phyloP scores from a whole-genome alignment of 2,329 filamentous ascomycete genomes.

The Fusarium sp. region DNA sequence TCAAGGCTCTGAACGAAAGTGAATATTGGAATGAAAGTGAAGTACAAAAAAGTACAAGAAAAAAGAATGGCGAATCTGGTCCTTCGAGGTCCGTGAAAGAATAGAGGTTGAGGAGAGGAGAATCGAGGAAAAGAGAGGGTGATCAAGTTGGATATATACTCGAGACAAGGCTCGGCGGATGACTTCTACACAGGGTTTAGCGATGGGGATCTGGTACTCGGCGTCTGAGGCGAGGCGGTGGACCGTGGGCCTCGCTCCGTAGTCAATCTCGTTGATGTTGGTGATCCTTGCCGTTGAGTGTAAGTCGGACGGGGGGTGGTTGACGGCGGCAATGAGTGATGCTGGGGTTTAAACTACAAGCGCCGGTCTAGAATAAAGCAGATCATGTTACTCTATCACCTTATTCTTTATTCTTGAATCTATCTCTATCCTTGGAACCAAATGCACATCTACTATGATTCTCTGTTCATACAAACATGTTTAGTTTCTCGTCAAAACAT shows the following conservation, averaged over 20 bases:
- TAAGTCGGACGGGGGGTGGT: neutral
- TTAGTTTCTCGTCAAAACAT: conserved; percentile 15
- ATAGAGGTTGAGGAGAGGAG: conserved; percentile 36
- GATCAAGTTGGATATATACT: conserved; percentile 42
- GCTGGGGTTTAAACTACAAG: conserved; percentile 26
- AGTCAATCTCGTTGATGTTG: conserved; percentile 25
- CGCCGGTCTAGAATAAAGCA: conserved; percentile 25
- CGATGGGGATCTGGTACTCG: conserved; percentile 29
- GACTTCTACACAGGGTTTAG: conserved; percentile 39
- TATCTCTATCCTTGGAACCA: neutral
- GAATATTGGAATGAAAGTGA: conserved; percentile 44
- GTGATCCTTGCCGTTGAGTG: conserved; percentile 1
- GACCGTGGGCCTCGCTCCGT: conserved; percentile 20
- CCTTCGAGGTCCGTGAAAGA: conserved; percentile 48
- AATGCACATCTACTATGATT: accelerated
- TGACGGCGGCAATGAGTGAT: conserved; percentile 21
- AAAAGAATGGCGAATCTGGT: conserved; percentile 49
- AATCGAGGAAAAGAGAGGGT: neutral
- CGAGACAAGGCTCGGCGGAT: conserved; percentile 13
- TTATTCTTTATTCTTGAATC: neutral
- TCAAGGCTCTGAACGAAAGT: conserved; percentile 48
- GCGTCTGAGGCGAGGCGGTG: conserved; percentile 19
- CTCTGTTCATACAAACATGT: neutral
- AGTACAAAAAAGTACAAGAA: conserved; percentile 46
- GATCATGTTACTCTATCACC: neutral